A percentile compares a stretch with the other conserved stretches of the same genome.
These are phyloP conservation scores for Stylonectria norvegica DNA, from an alignment of 2,329 filamentous ascomycete genomes.

Conservation along the genomic window DNA sequence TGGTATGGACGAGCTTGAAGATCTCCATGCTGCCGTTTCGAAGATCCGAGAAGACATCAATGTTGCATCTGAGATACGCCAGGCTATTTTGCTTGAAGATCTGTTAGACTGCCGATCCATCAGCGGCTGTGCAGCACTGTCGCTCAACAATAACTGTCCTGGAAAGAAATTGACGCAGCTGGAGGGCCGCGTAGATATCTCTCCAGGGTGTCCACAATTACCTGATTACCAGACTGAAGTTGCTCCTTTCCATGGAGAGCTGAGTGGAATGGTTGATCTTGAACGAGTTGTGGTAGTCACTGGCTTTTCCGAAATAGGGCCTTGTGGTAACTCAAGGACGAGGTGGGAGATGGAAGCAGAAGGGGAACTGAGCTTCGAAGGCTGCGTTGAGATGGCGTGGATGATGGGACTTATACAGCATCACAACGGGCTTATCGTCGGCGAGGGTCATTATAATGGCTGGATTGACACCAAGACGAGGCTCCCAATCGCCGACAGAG, in stretches of 20 bases:
- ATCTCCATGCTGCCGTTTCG: too few species aligned
- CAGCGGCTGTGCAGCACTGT: too few species aligned
- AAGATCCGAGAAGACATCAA: too few species aligned
- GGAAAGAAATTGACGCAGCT: too few species aligned
- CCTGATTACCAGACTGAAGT: constrained; percentile 92
- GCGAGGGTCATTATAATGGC: constrained; percentile 84
- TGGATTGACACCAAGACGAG: constrained; percentile 87
- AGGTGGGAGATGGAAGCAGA: constrained; percentile 96
- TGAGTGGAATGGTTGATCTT: constrained; percentile 93
- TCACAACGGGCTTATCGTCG: constrained; percentile 86
- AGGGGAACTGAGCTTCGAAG: constrained; percentile 87
- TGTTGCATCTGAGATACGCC: too few species aligned
- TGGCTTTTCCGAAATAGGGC: constrained; percentile 84
- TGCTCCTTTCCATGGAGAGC: constrained; percentile 85
- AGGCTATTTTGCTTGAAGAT: too few species aligned
- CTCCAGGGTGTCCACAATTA: too few species aligned
- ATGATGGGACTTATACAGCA: constrained; percentile 97
- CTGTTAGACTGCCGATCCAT: too few species aligned
- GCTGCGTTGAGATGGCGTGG: constrained; percentile 96
- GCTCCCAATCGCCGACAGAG: too few species aligned
- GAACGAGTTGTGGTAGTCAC: constrained; percentile 95
- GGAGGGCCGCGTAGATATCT: too few species aligned
- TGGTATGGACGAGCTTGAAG: too few species aligned
- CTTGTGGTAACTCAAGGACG: constrained; percentile 91
- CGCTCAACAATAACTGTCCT: too few species aligned